phyloP scores from a whole-genome alignment of 345 rosid genomes.

The Eucalyptus polybractea region DNA sequence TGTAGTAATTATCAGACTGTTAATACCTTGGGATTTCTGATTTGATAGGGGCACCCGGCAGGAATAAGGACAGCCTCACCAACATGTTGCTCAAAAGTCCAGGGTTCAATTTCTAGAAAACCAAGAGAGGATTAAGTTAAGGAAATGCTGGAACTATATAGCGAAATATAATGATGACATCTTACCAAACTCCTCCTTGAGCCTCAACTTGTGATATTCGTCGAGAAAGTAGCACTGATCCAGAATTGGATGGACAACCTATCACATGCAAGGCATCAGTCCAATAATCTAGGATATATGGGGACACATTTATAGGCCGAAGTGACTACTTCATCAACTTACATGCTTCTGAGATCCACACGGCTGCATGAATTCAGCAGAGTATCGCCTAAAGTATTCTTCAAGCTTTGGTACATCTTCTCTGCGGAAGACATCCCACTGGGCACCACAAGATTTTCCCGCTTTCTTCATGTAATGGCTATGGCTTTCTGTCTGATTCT shows the following conservation, averaged over 20 bases:
- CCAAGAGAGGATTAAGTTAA: neutral
- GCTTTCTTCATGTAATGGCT: constrained; percentile 11
- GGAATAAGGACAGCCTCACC: constrained; percentile 95
- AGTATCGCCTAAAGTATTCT: constrained; percentile 61
- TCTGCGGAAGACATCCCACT: constrained; percentile 89
- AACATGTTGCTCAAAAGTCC: constrained; percentile 86
- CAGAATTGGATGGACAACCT: constrained; percentile 75
- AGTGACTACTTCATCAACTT: constrained; percentile 8
- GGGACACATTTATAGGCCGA: neutral
- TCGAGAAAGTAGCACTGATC: constrained; percentile 85
- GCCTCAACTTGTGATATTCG: constrained; percentile 57
- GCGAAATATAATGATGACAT: neutral
- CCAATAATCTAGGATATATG: neutral
- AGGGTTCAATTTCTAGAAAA: constrained; percentile 72
- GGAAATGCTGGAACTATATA: neutral
- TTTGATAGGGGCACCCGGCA: constrained; percentile 92
- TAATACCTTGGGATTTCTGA: constrained; percentile 68
- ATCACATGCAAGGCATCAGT: neutral
- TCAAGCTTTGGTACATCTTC: constrained; percentile 80
- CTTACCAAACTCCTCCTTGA: constrained; percentile 84
- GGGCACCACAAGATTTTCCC: constrained; percentile 53
- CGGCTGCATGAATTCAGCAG: constrained; percentile 31
- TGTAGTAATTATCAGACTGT: neutral
- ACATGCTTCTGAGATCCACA: constrained; percentile 33
- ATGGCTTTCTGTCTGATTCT: constrained; percentile 12